Evolutionary conservation across 306 rosid genomes (phyloP), one percentile per base, ranked within the genome.

Genomic region (Ziziphus jujuba): DNA sequence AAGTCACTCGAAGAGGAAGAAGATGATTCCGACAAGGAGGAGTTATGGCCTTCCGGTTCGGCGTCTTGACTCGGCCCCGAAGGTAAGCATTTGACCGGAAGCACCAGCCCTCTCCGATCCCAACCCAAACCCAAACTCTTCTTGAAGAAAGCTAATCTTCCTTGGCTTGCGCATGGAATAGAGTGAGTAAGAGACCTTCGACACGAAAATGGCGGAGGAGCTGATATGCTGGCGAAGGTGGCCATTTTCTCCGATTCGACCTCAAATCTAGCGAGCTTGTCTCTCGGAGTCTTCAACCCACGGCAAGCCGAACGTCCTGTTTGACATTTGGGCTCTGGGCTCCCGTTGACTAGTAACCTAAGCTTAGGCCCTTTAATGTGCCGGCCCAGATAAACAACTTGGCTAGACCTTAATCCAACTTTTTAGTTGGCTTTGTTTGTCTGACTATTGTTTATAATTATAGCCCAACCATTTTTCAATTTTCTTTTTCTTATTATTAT

Each of bases 41-140:
- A 10, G n/a, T 51, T 40, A 9, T 70, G 0, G 51, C 80, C 86
- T 47, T 82, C 84, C 6, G 91, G 55, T 28, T 86, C 88, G 15
- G 78, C 56, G 35, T 85, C 87, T 49, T 72, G 76, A 72, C 63
- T 57, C 11, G 87, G 81, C 9, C 75, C 77, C 5, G 80, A 44
- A 28, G 83, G 70, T 28, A 79, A 79, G 78, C 92, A 87, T 72
- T 48, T 77, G 0, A 70, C 66, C 12, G 85, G 87, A 65, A 75
- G 56, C 5, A 50, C 34, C 4, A 61, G 19, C 22, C 47, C 23
- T 55, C 60, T 72, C 49, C 45, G 79, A 49, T 45, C 54, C 56
- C 31, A 19, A 53, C 21, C 11, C 24, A n/a, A 67, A 21, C 12
- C n/a, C 31, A 5, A 6, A 4, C 14, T 4, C 34, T 63, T 70